Conservation (phyloP, 2,329 filamentous ascomycete species). For the Colletotrichum gloeosporioides region DNA sequence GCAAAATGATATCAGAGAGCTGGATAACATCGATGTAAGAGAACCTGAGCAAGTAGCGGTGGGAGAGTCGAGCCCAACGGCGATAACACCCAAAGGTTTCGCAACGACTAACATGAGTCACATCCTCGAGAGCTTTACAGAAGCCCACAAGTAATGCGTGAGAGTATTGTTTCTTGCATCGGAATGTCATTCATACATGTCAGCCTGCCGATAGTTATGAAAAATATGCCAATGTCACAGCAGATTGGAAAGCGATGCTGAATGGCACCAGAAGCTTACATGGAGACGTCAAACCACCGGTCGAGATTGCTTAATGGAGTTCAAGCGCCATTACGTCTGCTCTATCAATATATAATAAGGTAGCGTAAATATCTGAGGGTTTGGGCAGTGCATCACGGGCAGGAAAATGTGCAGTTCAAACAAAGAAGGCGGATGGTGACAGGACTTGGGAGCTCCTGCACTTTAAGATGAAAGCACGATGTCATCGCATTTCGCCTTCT, state of each 20-base stretch:
- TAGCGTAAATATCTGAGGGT: neutral
- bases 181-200: neutral
- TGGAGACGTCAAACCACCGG: neutral
- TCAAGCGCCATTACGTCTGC: neutral
- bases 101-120: neutral
- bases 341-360: neutral
- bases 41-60: neutral
- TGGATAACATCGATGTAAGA: neutral
- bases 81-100: neutral
- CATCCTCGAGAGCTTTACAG: neutral
- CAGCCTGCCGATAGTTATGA: neutral
- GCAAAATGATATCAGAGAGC: neutral
- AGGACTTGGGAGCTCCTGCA: neutral
- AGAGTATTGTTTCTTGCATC: neutral
- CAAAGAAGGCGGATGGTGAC: neutral
- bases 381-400: neutral
- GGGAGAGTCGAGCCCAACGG: neutral
- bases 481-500: neutral
- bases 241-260: rapidly evolving
- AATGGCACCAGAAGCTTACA: neutral
- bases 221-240: neutral
- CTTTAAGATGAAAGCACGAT: neutral
- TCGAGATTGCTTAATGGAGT: rapidly evolving
- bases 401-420: neutral
- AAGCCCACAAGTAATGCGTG: neutral